Base-by-base conservation (phyloP, 2,329 filamentous ascomycete species). In the Ophiobolus disseminans region DNA sequence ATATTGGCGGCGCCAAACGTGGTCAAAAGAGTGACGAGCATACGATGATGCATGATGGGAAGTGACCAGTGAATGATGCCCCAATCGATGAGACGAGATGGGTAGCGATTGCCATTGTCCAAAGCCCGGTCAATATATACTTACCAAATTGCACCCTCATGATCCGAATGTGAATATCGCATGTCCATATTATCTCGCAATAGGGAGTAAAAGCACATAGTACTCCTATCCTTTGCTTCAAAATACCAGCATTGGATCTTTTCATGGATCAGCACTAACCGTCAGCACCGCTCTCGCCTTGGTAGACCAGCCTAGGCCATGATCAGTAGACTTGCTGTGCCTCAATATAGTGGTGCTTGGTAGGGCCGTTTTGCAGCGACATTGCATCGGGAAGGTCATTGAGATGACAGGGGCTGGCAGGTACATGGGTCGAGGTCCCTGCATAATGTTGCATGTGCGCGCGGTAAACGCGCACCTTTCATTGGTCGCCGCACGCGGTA, bases 281-380 rank as follows among this genome's bases (percentile, higher is more conserved):
- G 7, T n/a, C n/a, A n/a, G n/a, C n/a, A n/a, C n/a, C n/a, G n/a
- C n/a, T n/a, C 35, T 23, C 37, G 37, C 37, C 37, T 40, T n/a
- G 8, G 11, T 26, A 6, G 17, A 25, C 23, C 23, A 14, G 14
- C 9, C 37, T 11, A 25, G 17, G 21, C 16, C 35, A 7, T n/a
- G n/a, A n/a, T n/a, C n/a, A n/a, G 35, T 22, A 21, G 35, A 17
- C 35, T 38, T 38, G 35, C 35, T 38, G 35, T 38, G 35, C 35
- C 35, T 20, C 35, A 25, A 25, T 38, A 19, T 38, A 22, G 4
- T 6, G 14, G 19, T 2, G 20, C 35, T 21, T 38, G 35, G 19
- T 20, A 22, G 19, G 14, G 35, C n/a, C 3, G 21, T 40, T 23
- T 40, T 23, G 37, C 23, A n/a, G 21, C 23, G 23, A 28, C 16